Evolutionary conservation across 768 basidiomycete species (phyloP).

Genomic region (Serendipita indica): DNA sequence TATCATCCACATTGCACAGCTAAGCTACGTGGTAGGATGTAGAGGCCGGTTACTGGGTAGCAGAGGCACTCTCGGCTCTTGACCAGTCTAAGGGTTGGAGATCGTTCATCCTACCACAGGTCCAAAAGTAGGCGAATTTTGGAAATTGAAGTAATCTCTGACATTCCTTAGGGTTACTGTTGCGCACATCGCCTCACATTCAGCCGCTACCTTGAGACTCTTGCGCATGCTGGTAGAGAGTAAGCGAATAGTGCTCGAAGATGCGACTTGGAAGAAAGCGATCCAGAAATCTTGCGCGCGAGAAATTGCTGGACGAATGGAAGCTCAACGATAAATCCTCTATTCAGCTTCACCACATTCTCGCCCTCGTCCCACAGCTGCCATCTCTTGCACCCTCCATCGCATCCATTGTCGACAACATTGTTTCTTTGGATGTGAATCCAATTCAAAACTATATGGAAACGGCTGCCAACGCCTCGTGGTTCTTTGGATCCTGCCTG

Average conservation of each 20-base stretch:
- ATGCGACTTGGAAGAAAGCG: slow-evolving; percentile 43
- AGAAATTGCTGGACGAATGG: slow-evolving; percentile 21
- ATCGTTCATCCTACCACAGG: neutral
- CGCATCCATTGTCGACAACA: slow-evolving; percentile 30
- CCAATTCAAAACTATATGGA: slow-evolving; percentile 20
- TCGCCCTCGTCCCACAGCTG: slow-evolving; percentile 39
- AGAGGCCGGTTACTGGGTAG: neutral
- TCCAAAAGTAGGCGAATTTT: neutral
- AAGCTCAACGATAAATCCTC: neutral
- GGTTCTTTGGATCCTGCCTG: slow-evolving; percentile 49
- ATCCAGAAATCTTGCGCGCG: slow-evolving; percentile 30
- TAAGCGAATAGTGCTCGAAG: slow-evolving; percentile 42
- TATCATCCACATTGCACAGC: neutral
- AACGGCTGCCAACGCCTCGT: slow-evolving; percentile 31
- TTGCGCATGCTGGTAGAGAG: slow-evolving; percentile 23
- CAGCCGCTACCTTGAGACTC: slow-evolving; percentile 11
- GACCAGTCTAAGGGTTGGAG: slow-evolving; percentile 6
- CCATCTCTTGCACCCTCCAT: slow-evolving; percentile 29
- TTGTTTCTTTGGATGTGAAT: slow-evolving; percentile 23
- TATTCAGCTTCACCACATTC: slow-evolving; percentile 31
- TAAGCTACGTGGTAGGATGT: neutral
- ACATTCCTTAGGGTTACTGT: no score
- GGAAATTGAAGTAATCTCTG: no score
- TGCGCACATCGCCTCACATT: neutral
- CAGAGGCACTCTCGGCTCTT: neutral